Percentiles rank a stretch among this genome's conserved stretches.
These are phyloP conservation scores for Marsdenia floribunda DNA, from an alignment of 257 asterid species.

Conservation along the genomic window DNA sequence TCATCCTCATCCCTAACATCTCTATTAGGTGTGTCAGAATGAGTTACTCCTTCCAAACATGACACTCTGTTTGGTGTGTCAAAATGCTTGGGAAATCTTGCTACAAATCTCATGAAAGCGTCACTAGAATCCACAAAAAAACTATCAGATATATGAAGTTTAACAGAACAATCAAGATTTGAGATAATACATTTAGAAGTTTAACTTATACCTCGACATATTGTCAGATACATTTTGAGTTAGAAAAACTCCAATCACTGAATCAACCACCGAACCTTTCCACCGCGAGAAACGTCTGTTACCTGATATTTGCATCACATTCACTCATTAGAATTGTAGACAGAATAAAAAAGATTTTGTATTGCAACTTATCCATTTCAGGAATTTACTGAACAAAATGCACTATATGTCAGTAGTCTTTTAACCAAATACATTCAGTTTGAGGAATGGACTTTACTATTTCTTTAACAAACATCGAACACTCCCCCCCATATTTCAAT, in stretches of 20 bases:
- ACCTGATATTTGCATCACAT: constrained; percentile 30
- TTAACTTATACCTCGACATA: constrained; percentile 52
- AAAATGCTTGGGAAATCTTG: neutral
- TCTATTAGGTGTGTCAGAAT: too few species aligned
- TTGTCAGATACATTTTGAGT: constrained; percentile 76
- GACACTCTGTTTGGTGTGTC: neutral
- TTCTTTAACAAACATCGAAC: neutral
- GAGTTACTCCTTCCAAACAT: neutral
- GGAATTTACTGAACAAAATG: too few species aligned
- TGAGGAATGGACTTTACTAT: too few species aligned
- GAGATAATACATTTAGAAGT: neutral
- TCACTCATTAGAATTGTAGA: neutral
- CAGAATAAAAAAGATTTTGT: neutral
- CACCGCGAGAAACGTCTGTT: constrained; percentile 65
- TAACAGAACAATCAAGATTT: too few species aligned
- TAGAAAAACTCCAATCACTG: constrained; percentile 69
- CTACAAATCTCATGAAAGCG: neutral
- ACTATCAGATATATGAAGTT: neutral
- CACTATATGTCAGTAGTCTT: too few species aligned
- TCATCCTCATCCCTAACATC: neutral
- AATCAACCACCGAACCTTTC: constrained; percentile 83
- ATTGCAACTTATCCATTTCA: neutral
- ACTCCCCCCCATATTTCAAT: neutral
- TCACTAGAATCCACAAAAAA: neutral
- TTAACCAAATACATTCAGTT: too few species aligned